Evolutionary conservation across 2,329 filamentous ascomycete species (phyloP).

Genomic region (Cercospora sp.): DNA sequence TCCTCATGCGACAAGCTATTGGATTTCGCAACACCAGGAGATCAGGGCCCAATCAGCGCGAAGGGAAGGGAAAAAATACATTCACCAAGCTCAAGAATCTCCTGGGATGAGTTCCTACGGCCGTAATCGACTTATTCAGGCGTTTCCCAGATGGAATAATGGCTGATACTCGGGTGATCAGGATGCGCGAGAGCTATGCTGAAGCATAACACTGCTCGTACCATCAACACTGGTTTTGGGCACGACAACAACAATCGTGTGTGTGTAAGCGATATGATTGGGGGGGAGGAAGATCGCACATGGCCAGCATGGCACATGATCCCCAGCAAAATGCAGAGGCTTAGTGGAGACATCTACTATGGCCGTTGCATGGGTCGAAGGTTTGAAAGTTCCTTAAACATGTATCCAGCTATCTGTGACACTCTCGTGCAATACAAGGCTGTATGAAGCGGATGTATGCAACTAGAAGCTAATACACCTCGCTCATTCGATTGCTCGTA

Average conservation of each 20-base stretch:
- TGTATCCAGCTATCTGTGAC: too few relatives aligned
- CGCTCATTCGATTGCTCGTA: not conserved
- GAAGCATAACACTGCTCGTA: not conserved
- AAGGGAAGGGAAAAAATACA: conserved; percentile 40
- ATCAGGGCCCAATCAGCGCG: conserved; percentile 17
- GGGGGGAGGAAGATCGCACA: not conserved
- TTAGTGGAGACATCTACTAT: not conserved
- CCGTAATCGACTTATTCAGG: not conserved
- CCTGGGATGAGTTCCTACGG: conserved; percentile 46
- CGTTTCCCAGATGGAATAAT: not conserved
- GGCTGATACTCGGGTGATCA: not conserved
- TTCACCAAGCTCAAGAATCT: conserved; percentile 50
- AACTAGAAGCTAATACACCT: not conserved
- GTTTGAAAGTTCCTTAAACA: too few relatives aligned
- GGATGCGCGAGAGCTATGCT: not conserved
- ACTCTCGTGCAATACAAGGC: too few relatives aligned
- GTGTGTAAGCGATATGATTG: too few relatives aligned
- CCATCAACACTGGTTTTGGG: not conserved
- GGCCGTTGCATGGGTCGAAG: not conserved
- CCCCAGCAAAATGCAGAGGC: not conserved
- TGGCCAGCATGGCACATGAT: not conserved
- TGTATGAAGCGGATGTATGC: not conserved
- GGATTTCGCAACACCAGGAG: conserved; percentile 54
- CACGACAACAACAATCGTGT: not conserved
- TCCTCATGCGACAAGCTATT: conserved; percentile 57